phyloP scores from a whole-genome alignment of 352 stramenopile species.

The Globisporangium iwayamae region DNA sequence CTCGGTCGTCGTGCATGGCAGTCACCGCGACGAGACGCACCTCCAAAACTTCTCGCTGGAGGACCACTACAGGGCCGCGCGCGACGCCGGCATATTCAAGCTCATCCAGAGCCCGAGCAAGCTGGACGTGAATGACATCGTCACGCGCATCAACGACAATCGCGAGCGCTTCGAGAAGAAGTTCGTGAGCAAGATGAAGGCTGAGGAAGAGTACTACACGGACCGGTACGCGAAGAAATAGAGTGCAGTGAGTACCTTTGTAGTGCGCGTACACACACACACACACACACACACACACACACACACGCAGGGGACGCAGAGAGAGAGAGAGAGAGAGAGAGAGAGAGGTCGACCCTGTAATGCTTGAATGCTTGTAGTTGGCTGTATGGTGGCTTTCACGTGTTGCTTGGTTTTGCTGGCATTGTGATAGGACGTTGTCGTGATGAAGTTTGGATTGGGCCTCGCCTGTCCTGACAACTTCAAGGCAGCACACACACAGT shows the following conservation, averaged over 20 bases:
- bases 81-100: slow-evolving; percentile 81
- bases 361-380: slow-evolving; percentile 8
- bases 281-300: no score
- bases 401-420: neutral
- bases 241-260: neutral
- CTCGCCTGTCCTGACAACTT: neutral
- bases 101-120: slow-evolving; percentile 66
- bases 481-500: neutral
- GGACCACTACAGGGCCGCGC: slow-evolving; percentile 77
- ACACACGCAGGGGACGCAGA: no score
- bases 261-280: no score
- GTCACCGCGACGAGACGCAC: slow-evolving; percentile 75
- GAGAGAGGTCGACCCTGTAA: neutral
- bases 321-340: neutral
- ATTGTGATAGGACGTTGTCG: neutral
- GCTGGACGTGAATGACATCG: slow-evolving; percentile 85
- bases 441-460: neutral
- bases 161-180: slow-evolving; percentile 90
- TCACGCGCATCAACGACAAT: slow-evolving; percentile 87
- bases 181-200: slow-evolving; percentile 92
- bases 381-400: neutral
- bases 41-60: slow-evolving; percentile 59
- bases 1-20: slow-evolving; percentile 81
- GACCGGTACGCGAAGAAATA: slow-evolving; percentile 75
- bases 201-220: slow-evolving; percentile 91